A percentile compares a stretch with the other conserved stretches of the same genome.
Evolutionary conservation across 1,139 yeast genomes (phyloP).

Genomic region (Pichia sp.): DNA sequence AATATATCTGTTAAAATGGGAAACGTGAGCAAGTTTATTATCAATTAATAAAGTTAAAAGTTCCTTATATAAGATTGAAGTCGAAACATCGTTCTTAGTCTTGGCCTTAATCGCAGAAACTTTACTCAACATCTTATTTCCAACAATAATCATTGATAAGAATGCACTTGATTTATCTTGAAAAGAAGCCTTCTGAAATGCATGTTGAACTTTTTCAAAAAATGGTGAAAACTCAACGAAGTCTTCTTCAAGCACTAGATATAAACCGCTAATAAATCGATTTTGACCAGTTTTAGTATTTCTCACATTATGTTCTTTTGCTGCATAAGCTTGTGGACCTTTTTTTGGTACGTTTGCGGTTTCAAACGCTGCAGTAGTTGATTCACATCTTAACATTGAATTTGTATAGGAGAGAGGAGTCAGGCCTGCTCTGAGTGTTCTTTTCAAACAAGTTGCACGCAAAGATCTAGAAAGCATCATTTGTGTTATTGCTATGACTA

Average conservation of each 20-base stretch:
- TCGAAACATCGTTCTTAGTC: conserved; percentile 15
- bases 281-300: neutral
- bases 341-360: neutral
- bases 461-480: neutral
- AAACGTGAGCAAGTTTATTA: conserved; percentile 17
- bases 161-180: conserved; percentile 2
- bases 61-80: conserved; percentile 20
- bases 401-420: neutral
- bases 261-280: conserved; percentile 5
- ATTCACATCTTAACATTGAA: neutral
- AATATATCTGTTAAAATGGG: conserved; percentile 22
- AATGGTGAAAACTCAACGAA: conserved; percentile 16
- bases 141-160: conserved; percentile 12
- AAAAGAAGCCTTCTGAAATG: conserved; percentile 5
- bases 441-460: neutral
- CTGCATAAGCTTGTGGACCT: neutral
- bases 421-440: neutral
- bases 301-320: neutral
- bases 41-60: conserved; percentile 17
- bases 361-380: neutral
- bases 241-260: conserved; percentile 2
- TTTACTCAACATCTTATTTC: conserved; percentile 17
- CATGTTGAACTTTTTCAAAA: conserved; percentile 12
- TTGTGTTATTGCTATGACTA: neutral
- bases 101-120: conserved; percentile 14